Percentiles rank a stretch among this genome's conserved stretches.
phyloP scores from a whole-genome alignment of 1,139 yeast species.

The Scheffersomyces parashehatae region DNA sequence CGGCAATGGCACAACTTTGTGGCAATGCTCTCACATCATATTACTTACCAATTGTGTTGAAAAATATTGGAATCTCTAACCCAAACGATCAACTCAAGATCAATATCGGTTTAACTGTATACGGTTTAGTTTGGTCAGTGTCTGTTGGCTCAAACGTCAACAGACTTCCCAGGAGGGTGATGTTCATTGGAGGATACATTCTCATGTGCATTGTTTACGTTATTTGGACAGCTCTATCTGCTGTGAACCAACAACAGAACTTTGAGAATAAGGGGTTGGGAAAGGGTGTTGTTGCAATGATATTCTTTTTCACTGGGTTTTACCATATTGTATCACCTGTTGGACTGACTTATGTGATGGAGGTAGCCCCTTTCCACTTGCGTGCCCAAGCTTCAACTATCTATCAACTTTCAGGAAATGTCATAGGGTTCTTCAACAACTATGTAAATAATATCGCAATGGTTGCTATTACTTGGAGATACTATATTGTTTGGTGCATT shows the following conservation, averaged over 20 bases:
- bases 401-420: slow-evolving; percentile 7
- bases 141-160: slow-evolving; percentile 30
- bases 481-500: slow-evolving; percentile 55
- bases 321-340: slow-evolving; percentile 37
- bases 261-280: slow-evolving; percentile 33
- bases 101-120: slow-evolving; percentile 47
- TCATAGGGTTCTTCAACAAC: slow-evolving; percentile 29
- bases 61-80: slow-evolving; percentile 50
- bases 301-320: slow-evolving; percentile 39
- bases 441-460: slow-evolving; percentile 62
- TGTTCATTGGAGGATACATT: slow-evolving; percentile 38
- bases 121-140: slow-evolving; percentile 37
- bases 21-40: slow-evolving; percentile 57
- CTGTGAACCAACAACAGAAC: slow-evolving; percentile 37
- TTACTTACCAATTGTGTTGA: slow-evolving; percentile 48
- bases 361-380: slow-evolving; percentile 22
- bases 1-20: slow-evolving; percentile 45
- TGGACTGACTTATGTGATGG: slow-evolving; percentile 32
- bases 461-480: slow-evolving; percentile 60
- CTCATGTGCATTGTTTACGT: slow-evolving; percentile 34
- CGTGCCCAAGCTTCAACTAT: slow-evolving; percentile 14
- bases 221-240: slow-evolving; percentile 41
- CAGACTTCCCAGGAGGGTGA: slow-evolving; percentile 43
- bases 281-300: slow-evolving; percentile 47
- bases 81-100: slow-evolving; percentile 45